phyloP scores from a whole-genome alignment of 345 rosid species.

The Populus alba region DNA sequence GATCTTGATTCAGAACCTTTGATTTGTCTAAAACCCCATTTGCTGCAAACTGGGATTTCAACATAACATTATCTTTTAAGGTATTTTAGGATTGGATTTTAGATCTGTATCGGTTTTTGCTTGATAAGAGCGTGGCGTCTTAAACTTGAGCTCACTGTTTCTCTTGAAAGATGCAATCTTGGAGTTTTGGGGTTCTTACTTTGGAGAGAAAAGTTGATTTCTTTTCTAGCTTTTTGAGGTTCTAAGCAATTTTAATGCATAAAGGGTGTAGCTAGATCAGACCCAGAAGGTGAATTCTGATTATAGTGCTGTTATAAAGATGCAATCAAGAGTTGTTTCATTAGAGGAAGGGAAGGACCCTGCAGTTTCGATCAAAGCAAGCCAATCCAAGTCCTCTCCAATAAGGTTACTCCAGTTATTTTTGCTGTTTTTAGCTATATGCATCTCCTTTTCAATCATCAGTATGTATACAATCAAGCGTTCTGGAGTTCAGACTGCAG shows the following conservation, averaged over 20 bases:
- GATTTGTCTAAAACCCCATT: conserved; percentile 6
- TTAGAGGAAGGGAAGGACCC: conserved; percentile 76
- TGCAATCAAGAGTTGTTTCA: conserved; percentile 56
- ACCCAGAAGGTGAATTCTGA: conserved; percentile 18
- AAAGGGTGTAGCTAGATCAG: conserved; percentile 17
- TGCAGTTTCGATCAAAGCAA: conserved; percentile 34
- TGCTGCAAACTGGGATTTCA: conserved; percentile 3
- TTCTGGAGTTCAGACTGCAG: conserved; percentile 52
- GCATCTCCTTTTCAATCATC: conserved; percentile 55
- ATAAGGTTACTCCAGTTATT: conserved; percentile 49
- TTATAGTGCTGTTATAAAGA: conserved; percentile 17
- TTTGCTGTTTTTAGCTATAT: conserved; percentile 48
- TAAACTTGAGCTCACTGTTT: not conserved
- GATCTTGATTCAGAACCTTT: not conserved
- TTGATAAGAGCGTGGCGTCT: not conserved
- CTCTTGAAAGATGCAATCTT: not conserved
- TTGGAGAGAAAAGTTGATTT: not conserved
- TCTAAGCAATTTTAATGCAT: not conserved
- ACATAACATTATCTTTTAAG: not conserved
- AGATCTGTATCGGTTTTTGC: conserved; percentile 22
- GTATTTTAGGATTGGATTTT: not conserved
- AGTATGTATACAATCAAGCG: conserved; percentile 64
- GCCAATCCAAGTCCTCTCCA: conserved; percentile 50
- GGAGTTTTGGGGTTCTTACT: conserved; percentile 4
- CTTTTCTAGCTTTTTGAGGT: not conserved